phyloP scores from a whole-genome alignment of 225 moss, liverwort and hornwort genomes.

The Neckera pumila region DNA sequence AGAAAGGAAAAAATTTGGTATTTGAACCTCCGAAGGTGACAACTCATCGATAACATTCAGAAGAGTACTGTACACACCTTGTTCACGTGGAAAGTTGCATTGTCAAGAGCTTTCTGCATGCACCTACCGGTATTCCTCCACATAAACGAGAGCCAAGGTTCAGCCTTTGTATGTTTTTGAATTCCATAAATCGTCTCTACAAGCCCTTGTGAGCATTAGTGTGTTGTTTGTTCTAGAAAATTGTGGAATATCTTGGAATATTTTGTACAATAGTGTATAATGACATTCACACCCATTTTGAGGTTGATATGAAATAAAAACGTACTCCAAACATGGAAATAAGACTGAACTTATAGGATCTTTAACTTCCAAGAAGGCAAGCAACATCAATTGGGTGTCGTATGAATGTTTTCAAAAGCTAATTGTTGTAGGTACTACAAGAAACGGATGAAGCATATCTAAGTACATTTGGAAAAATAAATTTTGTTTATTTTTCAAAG shows the following conservation, averaged over 20 bases:
- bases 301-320: not conserved
- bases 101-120: not conserved
- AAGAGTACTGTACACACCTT: too few relatives aligned
- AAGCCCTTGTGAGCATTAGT: not conserved
- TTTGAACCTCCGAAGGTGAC: not conserved
- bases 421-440: rapidly evolving
- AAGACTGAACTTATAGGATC: rapidly evolving
- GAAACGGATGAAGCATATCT: rapidly evolving
- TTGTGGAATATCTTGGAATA: not conserved
- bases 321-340: too few relatives aligned
- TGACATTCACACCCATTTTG: too few relatives aligned
- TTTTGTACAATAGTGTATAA: too few relatives aligned
- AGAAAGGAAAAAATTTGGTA: not conserved
- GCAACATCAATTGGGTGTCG: rapidly evolving
- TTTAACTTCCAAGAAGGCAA: not conserved
- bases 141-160: not conserved
- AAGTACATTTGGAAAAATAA: not conserved
- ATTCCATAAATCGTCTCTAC: too few relatives aligned
- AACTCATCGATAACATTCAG: not conserved
- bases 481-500: not conserved
- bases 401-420: not conserved
- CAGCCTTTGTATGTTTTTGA: not conserved
- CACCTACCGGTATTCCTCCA: too few relatives aligned
- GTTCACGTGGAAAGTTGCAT: not conserved
- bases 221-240: too few relatives aligned